Evolutionary conservation across 2,329 filamentous ascomycete genomes (phyloP).

Genomic region (Coniochaeta ligniaria): DNA sequence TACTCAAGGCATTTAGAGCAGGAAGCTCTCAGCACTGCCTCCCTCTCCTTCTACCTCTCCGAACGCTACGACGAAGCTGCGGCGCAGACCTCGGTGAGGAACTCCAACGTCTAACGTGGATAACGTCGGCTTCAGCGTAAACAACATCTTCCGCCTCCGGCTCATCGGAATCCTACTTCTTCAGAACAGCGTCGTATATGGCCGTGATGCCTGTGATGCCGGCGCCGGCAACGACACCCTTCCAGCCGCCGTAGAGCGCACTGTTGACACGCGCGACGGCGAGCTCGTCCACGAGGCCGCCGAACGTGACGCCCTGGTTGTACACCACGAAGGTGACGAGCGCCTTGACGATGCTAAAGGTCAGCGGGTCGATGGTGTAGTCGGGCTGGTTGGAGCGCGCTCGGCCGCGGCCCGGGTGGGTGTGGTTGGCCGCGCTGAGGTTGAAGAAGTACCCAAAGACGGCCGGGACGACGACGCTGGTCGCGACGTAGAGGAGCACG

Average conservation of each 20-base stretch:
- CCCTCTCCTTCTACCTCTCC: background rate
- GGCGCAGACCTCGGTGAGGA: background rate
- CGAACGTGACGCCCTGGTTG: constrained; percentile 55
- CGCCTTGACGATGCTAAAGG: constrained; percentile 85
- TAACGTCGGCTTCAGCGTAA: background rate
- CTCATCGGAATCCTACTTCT: constrained; percentile 39
- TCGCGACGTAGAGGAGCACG: constrained; percentile 67
- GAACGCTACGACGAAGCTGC: background rate
- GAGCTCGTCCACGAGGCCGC: constrained; percentile 51
- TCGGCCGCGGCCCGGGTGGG: constrained; percentile 32
- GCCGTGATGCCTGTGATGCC: constrained; percentile 62
- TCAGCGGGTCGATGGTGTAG: constrained; percentile 72
- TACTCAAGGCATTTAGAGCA: background rate
- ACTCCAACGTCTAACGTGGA: background rate
- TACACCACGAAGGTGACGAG: constrained; percentile 77
- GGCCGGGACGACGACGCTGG: constrained; percentile 63
- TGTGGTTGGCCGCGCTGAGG: constrained; percentile 50
- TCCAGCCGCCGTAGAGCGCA: constrained; percentile 65
- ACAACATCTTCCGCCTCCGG: background rate
- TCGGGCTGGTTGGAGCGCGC: constrained; percentile 31
- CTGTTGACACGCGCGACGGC: constrained; percentile 57
- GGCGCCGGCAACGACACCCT: constrained; percentile 61
- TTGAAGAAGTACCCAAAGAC: constrained; percentile 86
- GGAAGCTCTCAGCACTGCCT: background rate
- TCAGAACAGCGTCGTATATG: constrained; percentile 71